Evolutionary conservation across 2,329 filamentous ascomycete species (phyloP).

Genomic region (Daldinia sp.): DNA sequence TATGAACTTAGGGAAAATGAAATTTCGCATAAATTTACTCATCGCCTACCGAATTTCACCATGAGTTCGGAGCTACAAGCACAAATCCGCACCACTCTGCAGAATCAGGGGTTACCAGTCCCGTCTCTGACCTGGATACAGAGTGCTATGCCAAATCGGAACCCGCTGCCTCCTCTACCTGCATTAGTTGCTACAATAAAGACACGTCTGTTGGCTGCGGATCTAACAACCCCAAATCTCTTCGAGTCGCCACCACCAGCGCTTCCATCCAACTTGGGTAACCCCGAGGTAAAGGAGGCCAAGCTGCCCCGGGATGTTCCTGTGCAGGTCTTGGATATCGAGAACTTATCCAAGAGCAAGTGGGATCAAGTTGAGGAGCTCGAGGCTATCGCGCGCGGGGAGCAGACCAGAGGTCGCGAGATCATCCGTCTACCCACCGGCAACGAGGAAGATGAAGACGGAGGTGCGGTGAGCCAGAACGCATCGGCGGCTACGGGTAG

Average conservation of each 20-base stretch:
- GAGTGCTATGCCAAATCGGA: constrained; percentile 68
- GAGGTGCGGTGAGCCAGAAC: constrained; percentile 55
- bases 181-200: constrained; percentile 83
- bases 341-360: constrained; percentile 81
- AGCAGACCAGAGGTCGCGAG: constrained; percentile 80
- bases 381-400: constrained; percentile 78
- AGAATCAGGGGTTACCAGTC: constrained; percentile 66
- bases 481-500: constrained; percentile 29
- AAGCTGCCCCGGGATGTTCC: constrained; percentile 72
- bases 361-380: constrained; percentile 91
- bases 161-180: constrained; percentile 70
- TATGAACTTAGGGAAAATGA: constrained; percentile 16
- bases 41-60: constrained; percentile 21
- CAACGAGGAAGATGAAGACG: constrained; percentile 64
- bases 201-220: constrained; percentile 81
- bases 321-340: constrained; percentile 87
- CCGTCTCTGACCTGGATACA: constrained; percentile 71
- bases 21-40: constrained; percentile 1
- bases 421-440: constrained; percentile 77
- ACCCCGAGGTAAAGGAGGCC: constrained; percentile 66
- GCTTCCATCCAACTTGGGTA: constrained; percentile 68
- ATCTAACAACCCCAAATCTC: constrained; percentile 74
- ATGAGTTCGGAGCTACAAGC: constrained; percentile 53
- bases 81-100: constrained; percentile 66
- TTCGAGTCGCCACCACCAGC: constrained; percentile 58